phyloP scores from a whole-genome alignment of 768 basidiomycete species.

The Tubosaeta sp. region DNA sequence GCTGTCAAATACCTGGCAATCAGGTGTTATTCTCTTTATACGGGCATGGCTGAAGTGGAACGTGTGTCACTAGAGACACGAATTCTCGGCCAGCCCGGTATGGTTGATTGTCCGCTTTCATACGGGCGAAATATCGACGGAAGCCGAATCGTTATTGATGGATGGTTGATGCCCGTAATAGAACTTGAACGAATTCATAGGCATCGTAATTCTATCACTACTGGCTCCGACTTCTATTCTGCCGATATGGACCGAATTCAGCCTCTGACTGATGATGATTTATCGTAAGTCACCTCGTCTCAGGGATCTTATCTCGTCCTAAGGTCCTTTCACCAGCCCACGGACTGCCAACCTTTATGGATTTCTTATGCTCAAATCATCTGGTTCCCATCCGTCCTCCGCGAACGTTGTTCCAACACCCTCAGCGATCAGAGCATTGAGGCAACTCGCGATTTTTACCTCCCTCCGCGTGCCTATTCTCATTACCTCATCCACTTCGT shows the following conservation, averaged over 20 bases:
- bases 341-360: slow-evolving; percentile 61
- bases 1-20: slow-evolving; percentile 70
- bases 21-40: slow-evolving; percentile 71
- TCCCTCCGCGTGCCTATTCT: slow-evolving; percentile 74
- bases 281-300: slow-evolving; percentile 44
- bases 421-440: slow-evolving; percentile 55
- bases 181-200: slow-evolving; percentile 61
- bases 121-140: slow-evolving; percentile 51
- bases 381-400: slow-evolving; percentile 20
- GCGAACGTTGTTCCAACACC: slow-evolving; percentile 58
- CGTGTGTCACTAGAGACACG: slow-evolving; percentile 60
- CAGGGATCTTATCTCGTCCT: slow-evolving; percentile 9
- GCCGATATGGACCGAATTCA: slow-evolving; percentile 30
- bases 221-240: slow-evolving; percentile 44
- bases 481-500: slow-evolving; percentile 79
- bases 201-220: slow-evolving; percentile 44
- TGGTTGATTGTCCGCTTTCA: slow-evolving; percentile 59
- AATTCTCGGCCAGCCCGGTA: slow-evolving; percentile 55
- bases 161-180: slow-evolving; percentile 75
- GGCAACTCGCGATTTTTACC: slow-evolving; percentile 56
- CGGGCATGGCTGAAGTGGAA: slow-evolving; percentile 74
- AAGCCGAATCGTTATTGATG: slow-evolving; percentile 49
- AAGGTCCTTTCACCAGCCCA: slow-evolving; percentile 38
- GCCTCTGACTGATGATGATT: slow-evolving; percentile 41
- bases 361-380: slow-evolving; percentile 55